Evolutionary conservation across 2,329 filamentous ascomycete genomes (phyloP), one percentile per base, ranked within the genome.

Genomic region (Tolypocladium nubicola): DNA sequence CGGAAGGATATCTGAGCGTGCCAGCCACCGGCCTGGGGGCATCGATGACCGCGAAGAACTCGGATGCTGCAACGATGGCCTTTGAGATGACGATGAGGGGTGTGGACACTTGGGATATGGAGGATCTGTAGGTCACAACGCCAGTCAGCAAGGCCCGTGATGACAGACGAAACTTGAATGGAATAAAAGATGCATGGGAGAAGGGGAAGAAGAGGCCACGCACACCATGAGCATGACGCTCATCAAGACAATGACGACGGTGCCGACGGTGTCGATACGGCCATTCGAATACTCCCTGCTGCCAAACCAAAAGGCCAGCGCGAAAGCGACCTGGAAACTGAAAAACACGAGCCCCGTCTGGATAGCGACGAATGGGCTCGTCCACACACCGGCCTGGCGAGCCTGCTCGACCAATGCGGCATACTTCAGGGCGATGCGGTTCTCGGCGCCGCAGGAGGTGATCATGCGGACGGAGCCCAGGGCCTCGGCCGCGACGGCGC

Each of bases 241-340:
- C 45, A 5, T 23, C 38, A 10, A 8, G 2, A 33, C 81, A 78
- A 83, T 75, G 33, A 84, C 71, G 54, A 87, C 76, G 11, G 77
- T 79, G 50, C 80, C 76, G 13, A 84, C 72, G 58, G 72, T 73
- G 19, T 73, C 61, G 43, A 86, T 67, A n/a, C 73, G 71, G 1
- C 76, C 75, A 14, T 80, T 73, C 2, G 74, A 60, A 54, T 70
- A 77, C 0, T 78, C 75, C 62, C 76, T 79, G 52, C 78, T 77
- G 3, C 84, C 84, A 61, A 80, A 86, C 82, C 82, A 87, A 61
- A 87, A 87, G 8, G 78, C 73, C 23, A 86, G 72, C 1, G 76
- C 79, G 59, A 85, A 85, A 0, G 77, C 73, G 2, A 71, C 67
- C 57, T 77, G 82, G 0, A 81, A 66, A 3, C 75, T 75, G 56